Evolutionary conservation across 129 eudicot genomes (phyloP).

Genomic region (Dittrichia graveolens): DNA sequence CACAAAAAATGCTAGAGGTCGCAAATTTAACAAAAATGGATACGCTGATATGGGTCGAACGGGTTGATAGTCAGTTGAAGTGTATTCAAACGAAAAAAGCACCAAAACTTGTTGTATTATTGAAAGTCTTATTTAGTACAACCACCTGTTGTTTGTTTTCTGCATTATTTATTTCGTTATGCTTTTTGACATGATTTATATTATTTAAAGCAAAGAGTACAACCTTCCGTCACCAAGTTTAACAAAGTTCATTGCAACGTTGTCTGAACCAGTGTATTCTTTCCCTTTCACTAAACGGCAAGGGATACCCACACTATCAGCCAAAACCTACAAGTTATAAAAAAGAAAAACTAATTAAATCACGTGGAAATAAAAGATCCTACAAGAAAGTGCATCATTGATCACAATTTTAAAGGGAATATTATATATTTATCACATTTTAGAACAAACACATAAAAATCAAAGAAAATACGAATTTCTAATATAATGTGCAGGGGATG

Average conservation of each 20-base stretch:
- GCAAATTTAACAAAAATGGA: background rate
- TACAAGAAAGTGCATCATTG: background rate
- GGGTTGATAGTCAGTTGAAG: background rate
- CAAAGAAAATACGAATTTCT: background rate
- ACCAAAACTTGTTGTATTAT: background rate
- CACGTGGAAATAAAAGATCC: constrained; percentile 18
- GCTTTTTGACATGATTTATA: background rate
- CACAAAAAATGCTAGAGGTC: too few species aligned
- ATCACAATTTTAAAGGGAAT: background rate
- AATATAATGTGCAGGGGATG: background rate
- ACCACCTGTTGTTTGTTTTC: background rate
- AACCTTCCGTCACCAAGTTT: constrained; percentile 80
- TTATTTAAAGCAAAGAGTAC: constrained; percentile 7
- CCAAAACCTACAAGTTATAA: constrained; percentile 71
- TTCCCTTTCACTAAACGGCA: constrained; percentile 91
- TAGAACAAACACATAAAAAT: background rate
- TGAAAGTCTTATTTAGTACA: too few species aligned
- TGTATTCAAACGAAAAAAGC: background rate
- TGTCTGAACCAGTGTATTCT: constrained; percentile 75
- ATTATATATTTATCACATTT: background rate
- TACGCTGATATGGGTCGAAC: background rate
- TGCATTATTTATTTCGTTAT: constrained; percentile 3
- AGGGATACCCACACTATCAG: constrained; percentile 88
- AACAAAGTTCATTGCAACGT: constrained; percentile 79
- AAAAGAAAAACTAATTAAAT: constrained; percentile 1